Conservation (phyloP, 106 monocot species). For the Dioscorea dumetorum region DNA sequence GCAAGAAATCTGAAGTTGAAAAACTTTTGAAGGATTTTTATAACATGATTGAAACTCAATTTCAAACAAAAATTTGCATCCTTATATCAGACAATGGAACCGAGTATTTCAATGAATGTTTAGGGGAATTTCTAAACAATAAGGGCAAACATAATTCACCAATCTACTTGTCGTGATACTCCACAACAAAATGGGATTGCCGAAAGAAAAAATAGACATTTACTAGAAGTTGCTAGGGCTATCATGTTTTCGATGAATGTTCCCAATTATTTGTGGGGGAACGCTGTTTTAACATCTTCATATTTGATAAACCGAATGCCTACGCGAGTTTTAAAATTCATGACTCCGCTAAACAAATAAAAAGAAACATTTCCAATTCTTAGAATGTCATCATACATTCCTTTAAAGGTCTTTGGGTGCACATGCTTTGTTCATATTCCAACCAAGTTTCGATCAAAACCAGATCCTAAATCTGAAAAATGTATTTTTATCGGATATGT, state of each 20-base stretch:
- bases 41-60: too few species aligned
- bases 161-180: not conserved
- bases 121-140: not conserved
- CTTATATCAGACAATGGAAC: too few species aligned
- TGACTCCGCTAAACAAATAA: not conserved
- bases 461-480: not conserved
- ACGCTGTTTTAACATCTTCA: not conserved
- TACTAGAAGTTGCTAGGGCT: not conserved
- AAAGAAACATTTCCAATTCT: too few species aligned
- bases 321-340: not conserved
- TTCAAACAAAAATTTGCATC: too few species aligned
- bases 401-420: not conserved
- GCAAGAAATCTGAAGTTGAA: too few species aligned
- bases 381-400: not conserved
- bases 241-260: not conserved
- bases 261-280: not conserved
- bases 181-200: conserved; percentile 2
- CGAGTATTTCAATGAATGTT: not conserved
- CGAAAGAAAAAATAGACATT: not conserved
- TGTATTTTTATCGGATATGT: not conserved
- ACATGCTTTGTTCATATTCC: not conserved
- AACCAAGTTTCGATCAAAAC: not conserved
- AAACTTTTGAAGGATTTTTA: too few species aligned
- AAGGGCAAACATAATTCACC: not conserved
- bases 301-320: not conserved